Conservation (phyloP, 306 rosid species). For the Alnus rubra region DNA sequence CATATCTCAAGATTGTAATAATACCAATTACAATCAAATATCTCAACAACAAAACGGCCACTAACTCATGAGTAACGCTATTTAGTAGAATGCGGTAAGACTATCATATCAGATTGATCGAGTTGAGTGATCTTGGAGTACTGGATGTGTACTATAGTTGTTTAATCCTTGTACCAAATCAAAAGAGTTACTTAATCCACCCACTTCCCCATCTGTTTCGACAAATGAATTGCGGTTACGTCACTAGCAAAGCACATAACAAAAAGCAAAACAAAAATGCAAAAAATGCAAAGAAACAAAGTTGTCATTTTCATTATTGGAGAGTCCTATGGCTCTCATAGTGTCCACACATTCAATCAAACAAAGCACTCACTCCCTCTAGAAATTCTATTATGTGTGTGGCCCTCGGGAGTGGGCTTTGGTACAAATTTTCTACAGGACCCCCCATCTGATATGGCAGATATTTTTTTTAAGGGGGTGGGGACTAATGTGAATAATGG, state of each 20-base stretch:
- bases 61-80: too few relatives aligned
- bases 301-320: constrained; percentile 5
- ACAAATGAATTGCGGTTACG: not conserved
- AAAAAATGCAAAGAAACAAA: not conserved
- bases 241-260: not conserved
- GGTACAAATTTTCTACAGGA: not conserved
- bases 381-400: not conserved
- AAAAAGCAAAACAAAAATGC: not conserved
- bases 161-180: constrained; percentile 4
- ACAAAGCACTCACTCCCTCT: constrained; percentile 9
- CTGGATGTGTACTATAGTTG: not conserved
- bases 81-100: too few relatives aligned
- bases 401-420: constrained; percentile 1
- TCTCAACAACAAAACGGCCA: too few relatives aligned
- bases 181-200: not conserved
- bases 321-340: not conserved
- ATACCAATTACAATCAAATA: too few relatives aligned
- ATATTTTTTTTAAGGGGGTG: not conserved
- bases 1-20: too few relatives aligned
- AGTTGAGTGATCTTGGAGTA: not conserved
- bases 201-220: not conserved
- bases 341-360: constrained; percentile 9
- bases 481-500: not conserved
- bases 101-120: too few relatives aligned
- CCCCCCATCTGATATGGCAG: not conserved